These are phyloP conservation scores for Sequoiadendron giganteum DNA, from an alignment of 75 land plant genomes.

Conservation along the genomic window DNA sequence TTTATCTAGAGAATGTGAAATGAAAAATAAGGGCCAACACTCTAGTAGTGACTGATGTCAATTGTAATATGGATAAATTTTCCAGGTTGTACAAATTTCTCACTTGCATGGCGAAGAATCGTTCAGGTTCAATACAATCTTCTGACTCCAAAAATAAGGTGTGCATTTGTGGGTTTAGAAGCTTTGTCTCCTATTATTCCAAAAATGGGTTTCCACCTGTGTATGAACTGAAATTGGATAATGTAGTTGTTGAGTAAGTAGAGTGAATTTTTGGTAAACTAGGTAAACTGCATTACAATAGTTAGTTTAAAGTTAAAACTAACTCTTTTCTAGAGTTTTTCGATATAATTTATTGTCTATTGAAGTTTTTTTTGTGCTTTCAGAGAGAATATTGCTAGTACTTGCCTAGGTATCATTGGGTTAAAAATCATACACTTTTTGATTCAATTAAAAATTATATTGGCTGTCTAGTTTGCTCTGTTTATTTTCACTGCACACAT, in stretches of 20 bases:
- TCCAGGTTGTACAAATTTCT: background rate
- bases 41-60: background rate
- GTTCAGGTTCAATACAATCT: background rate
- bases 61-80: background rate
- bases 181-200: background rate
- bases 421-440: no score
- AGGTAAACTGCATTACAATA: background rate
- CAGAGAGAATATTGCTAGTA: no score
- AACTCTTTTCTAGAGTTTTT: no score
- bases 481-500: no score
- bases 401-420: no score
- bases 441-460: no score
- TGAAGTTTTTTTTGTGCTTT: no score
- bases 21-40: background rate
- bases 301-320: background rate
- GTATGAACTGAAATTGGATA: background rate
- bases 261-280: background rate
- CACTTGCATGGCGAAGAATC: background rate
- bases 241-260: background rate
- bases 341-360: no score
- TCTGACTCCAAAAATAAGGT: background rate
- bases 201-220: background rate
- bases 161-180: background rate
- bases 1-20: background rate
- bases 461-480: no score